Percentiles rank a stretch among this genome's conserved stretches.
These are phyloP conservation scores for Galeopsis tetrahit DNA, from an alignment of 257 asterid species.

Conservation along the genomic window DNA sequence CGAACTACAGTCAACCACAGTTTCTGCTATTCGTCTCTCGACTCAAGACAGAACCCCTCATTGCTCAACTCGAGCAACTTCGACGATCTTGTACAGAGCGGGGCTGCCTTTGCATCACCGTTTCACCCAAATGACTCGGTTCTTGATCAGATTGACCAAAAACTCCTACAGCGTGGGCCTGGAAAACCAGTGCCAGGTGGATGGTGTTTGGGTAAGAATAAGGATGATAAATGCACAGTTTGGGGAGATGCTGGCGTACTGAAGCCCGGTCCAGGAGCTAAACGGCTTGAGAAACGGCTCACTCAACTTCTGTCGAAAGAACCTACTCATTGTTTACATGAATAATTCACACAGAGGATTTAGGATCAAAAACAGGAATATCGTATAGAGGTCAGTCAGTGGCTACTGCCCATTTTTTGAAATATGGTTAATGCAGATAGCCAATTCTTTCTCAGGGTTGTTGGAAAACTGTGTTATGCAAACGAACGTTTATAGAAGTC, in stretches of 20 bases:
- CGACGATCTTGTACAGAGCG: constrained; percentile 58
- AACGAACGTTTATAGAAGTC: too few species aligned
- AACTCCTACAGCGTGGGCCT: constrained; percentile 51
- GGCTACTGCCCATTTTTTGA: constrained; percentile 24
- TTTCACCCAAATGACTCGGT: constrained; percentile 52
- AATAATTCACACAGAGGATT: background rate
- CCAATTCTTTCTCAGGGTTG: constrained; percentile 29
- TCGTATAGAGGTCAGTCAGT: background rate
- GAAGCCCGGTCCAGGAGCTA: constrained; percentile 75
- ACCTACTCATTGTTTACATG: constrained; percentile 40
- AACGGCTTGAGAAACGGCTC: constrained; percentile 62
- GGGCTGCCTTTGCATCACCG: constrained; percentile 81
- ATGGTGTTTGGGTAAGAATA: constrained; percentile 82
- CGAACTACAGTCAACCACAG: constrained; percentile 72
- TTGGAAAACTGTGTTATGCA: too few species aligned
- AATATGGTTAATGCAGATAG: constrained; percentile 17
- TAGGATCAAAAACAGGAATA: constrained; percentile 25
- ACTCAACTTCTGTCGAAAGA: constrained; percentile 49
- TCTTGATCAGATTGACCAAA: constrained; percentile 72
- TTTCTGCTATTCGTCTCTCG: constrained; percentile 54
- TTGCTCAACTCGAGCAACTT: constrained; percentile 62
- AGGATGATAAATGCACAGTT: constrained; percentile 46
- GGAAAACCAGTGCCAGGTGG: constrained; percentile 77
- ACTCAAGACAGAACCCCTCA: constrained; percentile 44
- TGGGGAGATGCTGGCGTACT: constrained; percentile 93